These are phyloP conservation scores for Aethionema arabicum DNA, from an alignment of 345 rosid genomes.

Conservation along the genomic window DNA sequence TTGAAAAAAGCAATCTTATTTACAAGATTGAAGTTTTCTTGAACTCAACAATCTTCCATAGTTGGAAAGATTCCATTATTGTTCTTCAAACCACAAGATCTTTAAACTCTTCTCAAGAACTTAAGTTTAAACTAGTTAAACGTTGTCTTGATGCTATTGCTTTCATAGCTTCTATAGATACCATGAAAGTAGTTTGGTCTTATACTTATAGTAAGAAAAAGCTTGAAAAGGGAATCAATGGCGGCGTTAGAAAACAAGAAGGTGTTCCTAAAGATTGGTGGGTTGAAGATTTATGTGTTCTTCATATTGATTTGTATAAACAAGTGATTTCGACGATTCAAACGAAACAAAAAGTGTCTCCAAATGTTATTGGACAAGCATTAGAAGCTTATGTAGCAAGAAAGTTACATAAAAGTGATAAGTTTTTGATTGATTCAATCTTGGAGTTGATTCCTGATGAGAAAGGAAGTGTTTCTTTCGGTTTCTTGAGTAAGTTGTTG, in stretches of 20 bases:
- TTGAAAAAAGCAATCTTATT: constrained; percentile 52
- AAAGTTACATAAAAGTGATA: constrained; percentile 50
- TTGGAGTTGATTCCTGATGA: constrained; percentile 52
- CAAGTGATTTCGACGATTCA: constrained; percentile 43
- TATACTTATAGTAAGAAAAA: constrained; percentile 51
- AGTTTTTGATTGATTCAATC: constrained; percentile 50
- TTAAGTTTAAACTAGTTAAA: constrained; percentile 8
- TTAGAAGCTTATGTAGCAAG: constrained; percentile 44
- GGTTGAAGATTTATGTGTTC: constrained; percentile 58
- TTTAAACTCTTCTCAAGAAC: constrained; percentile 14
- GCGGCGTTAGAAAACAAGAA: constrained; percentile 34
- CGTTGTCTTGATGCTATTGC: constrained; percentile 46
- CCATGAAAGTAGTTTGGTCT: constrained; percentile 52
- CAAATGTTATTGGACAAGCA: constrained; percentile 48
- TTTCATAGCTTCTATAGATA: constrained; percentile 45
- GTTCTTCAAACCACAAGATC: constrained; percentile 48
- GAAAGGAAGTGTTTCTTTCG: constrained; percentile 50
- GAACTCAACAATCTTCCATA: constrained; percentile 46
- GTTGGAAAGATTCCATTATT: constrained; percentile 56
- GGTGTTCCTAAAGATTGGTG: constrained; percentile 55
- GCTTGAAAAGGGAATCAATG: constrained; percentile 40
- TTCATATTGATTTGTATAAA: constrained; percentile 46
- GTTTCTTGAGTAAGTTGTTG: constrained; percentile 59
- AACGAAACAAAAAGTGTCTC: constrained; percentile 31
- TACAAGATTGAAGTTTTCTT: constrained; percentile 60